Evolutionary conservation across 495 filamentous ascomycete genomes (phyloP), one percentile per base, ranked within the genome.

Genomic region (Cladorrhinum samala): DNA sequence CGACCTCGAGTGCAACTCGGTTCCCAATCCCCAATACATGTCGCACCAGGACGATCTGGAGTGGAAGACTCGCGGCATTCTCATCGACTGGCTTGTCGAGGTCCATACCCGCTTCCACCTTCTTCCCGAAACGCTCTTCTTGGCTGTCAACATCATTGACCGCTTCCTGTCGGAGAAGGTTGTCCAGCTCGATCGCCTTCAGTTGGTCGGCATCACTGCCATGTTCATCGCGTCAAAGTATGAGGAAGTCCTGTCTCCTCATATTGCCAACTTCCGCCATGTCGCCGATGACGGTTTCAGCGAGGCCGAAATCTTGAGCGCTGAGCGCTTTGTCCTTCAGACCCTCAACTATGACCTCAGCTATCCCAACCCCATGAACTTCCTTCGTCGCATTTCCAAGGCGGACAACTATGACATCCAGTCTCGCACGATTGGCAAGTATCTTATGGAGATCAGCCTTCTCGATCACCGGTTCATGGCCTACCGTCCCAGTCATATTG

Each of bases 141-240:
- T 98, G 17, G 84, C 91, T 36, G 88, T 95, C 78, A 98, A 97
- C 77, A 89, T 97, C 67, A 93, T 98, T 65, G 93, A 98, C 62
- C 91, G 93, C 36, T 98, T 98, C 76, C 80, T 98, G 46, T 95
- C 91, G 3, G 81, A 80, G 53, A 95, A 96, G 73, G 83, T 95
- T 37, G 94, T 98, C 30, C 88, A 92, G 68, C 79, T 98, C 46
- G 93, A 97, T 61, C 90, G 90, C 52, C 82, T 98, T 7, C 93
- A 98, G 70, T 79, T 98, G 11, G 93, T 98, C 55, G 93, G 93
- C 65, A 89, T 97, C 56, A 94, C 93, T 44, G 93, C 93, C 65
- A 97, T 98, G 93, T 91, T 97, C 77, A 95, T 98, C 66, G 93
- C 94, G 18, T 91, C 92, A 59, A 98, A 98, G 74, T 98, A 97